Evolutionary conservation across 768 basidiomycete species (phyloP).

Genomic region (Hydnomerulius pinastri): DNA sequence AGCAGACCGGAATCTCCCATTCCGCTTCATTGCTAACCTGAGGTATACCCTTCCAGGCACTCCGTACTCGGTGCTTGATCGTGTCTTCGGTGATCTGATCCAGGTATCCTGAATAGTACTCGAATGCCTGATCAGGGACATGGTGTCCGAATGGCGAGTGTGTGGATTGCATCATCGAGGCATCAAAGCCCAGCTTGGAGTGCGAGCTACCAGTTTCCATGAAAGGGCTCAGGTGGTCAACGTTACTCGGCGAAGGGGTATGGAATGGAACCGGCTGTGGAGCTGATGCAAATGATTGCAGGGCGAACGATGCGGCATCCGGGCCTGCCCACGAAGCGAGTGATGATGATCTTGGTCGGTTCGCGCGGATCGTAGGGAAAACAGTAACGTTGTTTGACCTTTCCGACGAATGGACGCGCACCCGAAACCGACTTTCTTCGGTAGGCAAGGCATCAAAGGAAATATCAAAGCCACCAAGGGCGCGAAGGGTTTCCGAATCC

Average conservation of each 20-base stretch:
- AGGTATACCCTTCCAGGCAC: slow-evolving; percentile 67
- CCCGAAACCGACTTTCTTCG: slow-evolving; percentile 71
- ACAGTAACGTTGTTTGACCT: slow-evolving; percentile 37
- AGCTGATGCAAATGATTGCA: slow-evolving; percentile 30
- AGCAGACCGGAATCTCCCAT: slow-evolving; percentile 79
- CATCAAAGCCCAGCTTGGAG: slow-evolving; percentile 24
- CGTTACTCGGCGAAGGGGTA: slow-evolving; percentile 35
- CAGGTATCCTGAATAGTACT: slow-evolving; percentile 30
- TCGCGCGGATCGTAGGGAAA: slow-evolving; percentile 10
- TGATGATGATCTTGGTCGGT: slow-evolving; percentile 18
- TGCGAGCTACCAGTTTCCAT: slow-evolving; percentile 49
- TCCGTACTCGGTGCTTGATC: slow-evolving; percentile 57
- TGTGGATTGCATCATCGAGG: slow-evolving; percentile 23
- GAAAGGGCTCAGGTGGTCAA: slow-evolving; percentile 53
- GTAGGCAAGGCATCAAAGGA: slow-evolving; percentile 68
- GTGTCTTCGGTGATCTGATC: slow-evolving; percentile 19
- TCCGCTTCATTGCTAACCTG: slow-evolving; percentile 65
- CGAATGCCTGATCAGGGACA: slow-evolving; percentile 26
- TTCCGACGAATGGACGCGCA: slow-evolving; percentile 66
- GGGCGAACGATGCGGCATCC: slow-evolving; percentile 15
- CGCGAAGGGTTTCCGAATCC: slow-evolving; percentile 45
- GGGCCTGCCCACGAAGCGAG: slow-evolving; percentile 29
- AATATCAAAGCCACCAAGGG: slow-evolving; percentile 63
- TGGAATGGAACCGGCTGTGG: slow-evolving; percentile 40
- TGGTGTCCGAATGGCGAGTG: slow-evolving; percentile 34